These are phyloP conservation scores for Croton setiger DNA, from an alignment of 441 rosid genomes.

Conservation along the genomic window DNA sequence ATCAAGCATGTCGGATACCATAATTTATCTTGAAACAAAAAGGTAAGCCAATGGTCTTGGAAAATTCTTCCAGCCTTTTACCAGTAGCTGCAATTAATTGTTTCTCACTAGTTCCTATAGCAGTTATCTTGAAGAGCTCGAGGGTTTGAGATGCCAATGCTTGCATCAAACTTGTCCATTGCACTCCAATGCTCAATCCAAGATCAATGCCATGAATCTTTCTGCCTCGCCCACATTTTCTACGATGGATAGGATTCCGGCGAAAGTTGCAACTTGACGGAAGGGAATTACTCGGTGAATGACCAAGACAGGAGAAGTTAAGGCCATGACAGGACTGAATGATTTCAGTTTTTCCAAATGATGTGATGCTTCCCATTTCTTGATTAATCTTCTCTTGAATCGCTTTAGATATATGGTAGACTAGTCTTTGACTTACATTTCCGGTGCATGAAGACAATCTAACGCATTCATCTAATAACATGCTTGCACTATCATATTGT, in stretches of 20 bases:
- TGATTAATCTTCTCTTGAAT: constrained; percentile 45
- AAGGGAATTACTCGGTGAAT: constrained; percentile 36
- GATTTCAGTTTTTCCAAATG: not conserved
- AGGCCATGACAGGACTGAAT: constrained; percentile 22
- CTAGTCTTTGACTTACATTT: constrained; percentile 43
- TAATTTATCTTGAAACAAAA: too few relatives aligned
- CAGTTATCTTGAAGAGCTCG: too few relatives aligned
- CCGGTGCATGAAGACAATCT: constrained; percentile 31
- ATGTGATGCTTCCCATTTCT: constrained; percentile 31
- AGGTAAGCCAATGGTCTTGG: too few relatives aligned
- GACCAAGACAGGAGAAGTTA: constrained; percentile 19
- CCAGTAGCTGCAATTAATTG: not conserved
- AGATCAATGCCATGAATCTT: too few relatives aligned
- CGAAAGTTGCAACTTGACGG: constrained; percentile 28
- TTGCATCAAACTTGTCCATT: not conserved
- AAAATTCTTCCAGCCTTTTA: too few relatives aligned
- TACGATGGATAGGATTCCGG: constrained; percentile 48
- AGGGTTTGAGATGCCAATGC: too few relatives aligned
- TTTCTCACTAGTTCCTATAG: not conserved
- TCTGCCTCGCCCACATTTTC: too few relatives aligned
- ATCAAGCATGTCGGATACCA: too few relatives aligned
- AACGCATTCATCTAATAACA: constrained; percentile 37
- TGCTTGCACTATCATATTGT: constrained; percentile 40
- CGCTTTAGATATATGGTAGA: constrained; percentile 41
- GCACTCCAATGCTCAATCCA: too few relatives aligned